Base-by-base conservation (phyloP, 805 yeast species). In the Candida fluviatilis region DNA sequence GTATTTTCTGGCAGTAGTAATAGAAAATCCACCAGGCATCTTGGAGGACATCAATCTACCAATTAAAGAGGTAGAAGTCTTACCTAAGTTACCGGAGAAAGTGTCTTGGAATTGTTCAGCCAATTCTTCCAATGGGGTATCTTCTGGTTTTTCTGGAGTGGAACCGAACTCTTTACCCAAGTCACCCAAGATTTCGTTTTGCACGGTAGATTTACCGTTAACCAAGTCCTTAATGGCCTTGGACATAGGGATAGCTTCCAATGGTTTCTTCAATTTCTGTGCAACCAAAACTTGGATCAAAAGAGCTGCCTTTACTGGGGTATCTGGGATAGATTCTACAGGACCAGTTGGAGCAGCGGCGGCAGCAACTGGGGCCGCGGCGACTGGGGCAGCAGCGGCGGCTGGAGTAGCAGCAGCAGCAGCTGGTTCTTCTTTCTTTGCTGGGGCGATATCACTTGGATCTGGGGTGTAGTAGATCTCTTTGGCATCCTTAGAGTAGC, bases 1-100 rank as follows among this genome's bases (percentile, higher is more conserved):
- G 69, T 93, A 86, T 64, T 90, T 88, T 74, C 97, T 84, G 37
- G 96, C 95, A 48, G 77, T 72, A 45, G 96, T 83, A 52, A 91
- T 82, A 34, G 95, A 84, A 68, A 91, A 93, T 15, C 99, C 99
- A 76, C 99, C 99, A 38, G 99, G 98, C 98, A 93, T 93, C 73
- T 93, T 93, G 19, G 97, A 84, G 8, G 98, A 82, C 73, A 90
- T 84, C 57, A 93, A 75, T 69, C 97, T 83, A 46, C 95, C 86
- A 47, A 91, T 73, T 55, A 93, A 76, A 19, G 96, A 84, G 27
- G 89, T 69, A 2, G 98, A 84, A 57, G 90, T 95, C 65, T 93
- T 93, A 62, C 99, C 99, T 50, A 93, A 77, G 48, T 80, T 75
- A 51, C 98, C 98, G 49, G 69, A 60, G 73, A 88, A 93, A 18